Percentiles rank a stretch among this genome's conserved stretches.
These are phyloP conservation scores for Aureoboletus auriporus DNA, from an alignment of 768 basidiomycete genomes.

Conservation along the genomic window DNA sequence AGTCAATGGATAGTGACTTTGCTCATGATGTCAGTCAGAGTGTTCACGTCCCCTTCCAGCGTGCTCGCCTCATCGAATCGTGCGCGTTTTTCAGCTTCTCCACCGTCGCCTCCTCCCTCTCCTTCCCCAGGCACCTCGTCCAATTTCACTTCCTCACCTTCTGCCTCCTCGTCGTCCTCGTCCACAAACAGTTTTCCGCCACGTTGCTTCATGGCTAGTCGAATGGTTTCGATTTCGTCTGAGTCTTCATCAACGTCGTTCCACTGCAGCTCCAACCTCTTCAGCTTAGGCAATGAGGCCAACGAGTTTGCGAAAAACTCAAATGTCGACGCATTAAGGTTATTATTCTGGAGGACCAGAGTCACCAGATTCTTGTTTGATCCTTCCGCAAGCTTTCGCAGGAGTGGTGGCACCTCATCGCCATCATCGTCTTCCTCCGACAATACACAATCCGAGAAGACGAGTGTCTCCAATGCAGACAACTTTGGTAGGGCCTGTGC, in stretches of 20 bases:
- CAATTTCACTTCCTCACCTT: constrained; percentile 33
- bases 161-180: constrained; percentile 72
- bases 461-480: constrained; percentile 70
- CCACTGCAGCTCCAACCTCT: constrained; percentile 80
- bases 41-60: constrained; percentile 41
- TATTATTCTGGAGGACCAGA: constrained; percentile 89
- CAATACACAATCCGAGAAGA: constrained; percentile 90
- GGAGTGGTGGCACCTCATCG: constrained; percentile 57
- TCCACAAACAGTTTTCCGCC: constrained; percentile 63
- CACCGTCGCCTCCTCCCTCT: neutral
- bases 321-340: constrained; percentile 71
- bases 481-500: constrained; percentile 65
- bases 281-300: constrained; percentile 54
- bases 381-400: constrained; percentile 60
- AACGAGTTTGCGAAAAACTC: constrained; percentile 65
- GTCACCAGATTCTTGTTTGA: constrained; percentile 70
- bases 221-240: constrained; percentile 49
- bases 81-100: constrained; percentile 17
- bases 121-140: too few species aligned
- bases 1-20: constrained; percentile 52
- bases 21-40: constrained; percentile 61
- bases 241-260: constrained; percentile 84
- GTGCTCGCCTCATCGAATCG: constrained; percentile 23
- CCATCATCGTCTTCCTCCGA: constrained; percentile 62
- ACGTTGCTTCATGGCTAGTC: constrained; percentile 52